Conservation (phyloP, 768 basidiomycete genomes). For the Panellus pusillus region DNA sequence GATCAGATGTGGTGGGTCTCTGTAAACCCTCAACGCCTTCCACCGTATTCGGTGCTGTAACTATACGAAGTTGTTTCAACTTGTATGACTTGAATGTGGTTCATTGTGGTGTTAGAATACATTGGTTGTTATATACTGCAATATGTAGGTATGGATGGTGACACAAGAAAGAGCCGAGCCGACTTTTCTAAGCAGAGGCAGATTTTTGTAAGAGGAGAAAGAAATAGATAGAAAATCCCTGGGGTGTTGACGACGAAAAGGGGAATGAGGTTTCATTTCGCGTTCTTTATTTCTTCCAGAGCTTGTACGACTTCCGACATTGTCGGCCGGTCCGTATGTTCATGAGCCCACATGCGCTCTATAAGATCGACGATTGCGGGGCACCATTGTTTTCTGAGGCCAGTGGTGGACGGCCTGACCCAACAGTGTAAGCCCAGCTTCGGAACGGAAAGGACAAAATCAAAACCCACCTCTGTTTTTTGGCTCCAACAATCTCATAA, state of each 20-base stretch:
- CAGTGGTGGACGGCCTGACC: constrained; percentile 69
- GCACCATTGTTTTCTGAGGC: constrained; percentile 91
- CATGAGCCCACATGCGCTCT: constrained; percentile 95
- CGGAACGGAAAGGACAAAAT: background rate
- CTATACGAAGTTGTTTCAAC: background rate
- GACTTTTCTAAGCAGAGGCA: constrained; percentile 15
- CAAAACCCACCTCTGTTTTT: constrained; percentile 70
- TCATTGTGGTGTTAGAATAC: constrained; percentile 19
- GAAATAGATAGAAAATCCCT: constrained; percentile 4
- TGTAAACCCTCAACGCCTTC: too few relatives aligned
- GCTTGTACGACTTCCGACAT: constrained; percentile 88
- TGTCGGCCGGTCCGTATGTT: constrained; percentile 83
- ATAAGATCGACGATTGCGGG: constrained; percentile 86
- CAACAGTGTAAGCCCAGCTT: constrained; percentile 15
- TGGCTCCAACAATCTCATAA: constrained; percentile 89
- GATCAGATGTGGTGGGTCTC: too few relatives aligned
- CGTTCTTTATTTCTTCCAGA: constrained; percentile 57
- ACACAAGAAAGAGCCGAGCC: constrained; percentile 13
- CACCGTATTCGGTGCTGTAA: background rate
- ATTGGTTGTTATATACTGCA: constrained; percentile 10
- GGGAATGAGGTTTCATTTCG: background rate
- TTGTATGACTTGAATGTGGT: background rate
- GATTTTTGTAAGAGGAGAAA: constrained; percentile 7
- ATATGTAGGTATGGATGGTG: constrained; percentile 3
- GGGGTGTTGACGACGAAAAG: background rate